Evolutionary conservation across 805 yeast genomes (phyloP).

Genomic region (Nematodospora valgi): DNA sequence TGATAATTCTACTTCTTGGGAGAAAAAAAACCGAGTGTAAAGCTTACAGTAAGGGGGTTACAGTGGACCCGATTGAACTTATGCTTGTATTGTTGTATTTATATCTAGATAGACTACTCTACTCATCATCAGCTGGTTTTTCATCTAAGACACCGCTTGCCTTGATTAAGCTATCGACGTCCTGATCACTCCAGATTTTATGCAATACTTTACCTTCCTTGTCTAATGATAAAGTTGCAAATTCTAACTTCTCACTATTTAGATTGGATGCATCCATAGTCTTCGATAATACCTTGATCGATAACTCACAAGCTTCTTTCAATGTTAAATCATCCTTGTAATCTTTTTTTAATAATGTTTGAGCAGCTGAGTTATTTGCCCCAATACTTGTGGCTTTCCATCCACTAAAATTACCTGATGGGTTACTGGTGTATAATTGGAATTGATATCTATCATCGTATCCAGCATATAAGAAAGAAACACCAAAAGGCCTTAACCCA

Average conservation of each 20-base stretch:
- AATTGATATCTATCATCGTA: slow-evolving; percentile 85
- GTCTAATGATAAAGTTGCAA: slow-evolving; percentile 68
- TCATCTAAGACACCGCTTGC: slow-evolving; percentile 64
- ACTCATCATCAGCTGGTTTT: slow-evolving; percentile 26
- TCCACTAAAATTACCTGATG: slow-evolving; percentile 96
- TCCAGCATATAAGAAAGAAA: slow-evolving; percentile 93
- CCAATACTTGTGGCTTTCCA: slow-evolving; percentile 99
- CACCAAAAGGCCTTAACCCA: slow-evolving; percentile 98
- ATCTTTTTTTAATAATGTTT: slow-evolving; percentile 91
- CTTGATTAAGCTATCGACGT: slow-evolving; percentile 70
- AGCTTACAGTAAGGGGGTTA: no score
- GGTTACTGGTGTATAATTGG: slow-evolving; percentile 92
- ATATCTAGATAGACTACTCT: no score
- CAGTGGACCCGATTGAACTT: no score
- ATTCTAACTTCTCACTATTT: slow-evolving; percentile 87
- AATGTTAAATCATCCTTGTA: slow-evolving; percentile 76
- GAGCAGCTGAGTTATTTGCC: slow-evolving; percentile 94
- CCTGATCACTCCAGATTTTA: slow-evolving; percentile 76
- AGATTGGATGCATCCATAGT: slow-evolving; percentile 88
- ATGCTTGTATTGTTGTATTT: no score
- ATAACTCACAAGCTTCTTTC: slow-evolving; percentile 79
- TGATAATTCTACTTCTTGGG: no score
- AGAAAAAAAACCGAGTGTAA: no score
- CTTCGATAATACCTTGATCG: slow-evolving; percentile 86
- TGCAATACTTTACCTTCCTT: slow-evolving; percentile 53